Conservation (phyloP, 2,329 filamentous ascomycete genomes). For the Diaporthe vexans region DNA sequence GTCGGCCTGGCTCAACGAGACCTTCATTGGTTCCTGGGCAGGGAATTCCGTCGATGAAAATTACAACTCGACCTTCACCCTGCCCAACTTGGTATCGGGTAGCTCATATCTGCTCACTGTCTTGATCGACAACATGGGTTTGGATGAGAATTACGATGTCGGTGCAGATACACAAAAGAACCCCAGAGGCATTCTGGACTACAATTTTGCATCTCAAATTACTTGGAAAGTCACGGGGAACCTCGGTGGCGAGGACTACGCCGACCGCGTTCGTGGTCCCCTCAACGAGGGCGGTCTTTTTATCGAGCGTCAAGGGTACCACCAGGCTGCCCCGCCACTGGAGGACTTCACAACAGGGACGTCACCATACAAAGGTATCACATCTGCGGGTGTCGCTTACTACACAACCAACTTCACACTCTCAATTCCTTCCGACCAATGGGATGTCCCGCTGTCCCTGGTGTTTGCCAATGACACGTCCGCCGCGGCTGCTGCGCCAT, state of each 20-base stretch:
- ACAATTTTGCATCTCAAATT: slow-evolving; percentile 63
- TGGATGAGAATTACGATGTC: slow-evolving; percentile 73
- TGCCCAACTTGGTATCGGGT: slow-evolving; percentile 65
- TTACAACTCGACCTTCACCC: slow-evolving; percentile 66
- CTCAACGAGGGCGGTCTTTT: slow-evolving; percentile 73
- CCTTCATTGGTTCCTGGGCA: slow-evolving; percentile 72
- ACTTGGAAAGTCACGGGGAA: slow-evolving; percentile 75
- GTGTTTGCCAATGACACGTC: slow-evolving; percentile 61
- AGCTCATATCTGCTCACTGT: slow-evolving; percentile 73
- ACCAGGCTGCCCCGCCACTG: slow-evolving; percentile 64
- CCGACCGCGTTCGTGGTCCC: slow-evolving; percentile 68
- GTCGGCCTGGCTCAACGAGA: slow-evolving; percentile 72
- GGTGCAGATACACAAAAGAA: slow-evolving; percentile 70
- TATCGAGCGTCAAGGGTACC: slow-evolving; percentile 69
- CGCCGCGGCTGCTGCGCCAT: slow-evolving; percentile 47
- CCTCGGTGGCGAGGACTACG: slow-evolving; percentile 70
- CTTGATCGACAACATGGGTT: slow-evolving; percentile 77
- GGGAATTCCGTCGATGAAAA: slow-evolving; percentile 64
- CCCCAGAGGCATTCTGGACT: slow-evolving; percentile 70
- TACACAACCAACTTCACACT: slow-evolving; percentile 68
- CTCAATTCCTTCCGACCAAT: slow-evolving; percentile 61
- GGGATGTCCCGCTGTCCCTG: slow-evolving; percentile 70
- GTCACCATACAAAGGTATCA: slow-evolving; percentile 54
- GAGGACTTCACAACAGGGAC: slow-evolving; percentile 56
- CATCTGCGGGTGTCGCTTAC: slow-evolving; percentile 66